phyloP scores from a whole-genome alignment of 192 early-diverging fungal genomes.

The Coemansia sp. region DNA sequence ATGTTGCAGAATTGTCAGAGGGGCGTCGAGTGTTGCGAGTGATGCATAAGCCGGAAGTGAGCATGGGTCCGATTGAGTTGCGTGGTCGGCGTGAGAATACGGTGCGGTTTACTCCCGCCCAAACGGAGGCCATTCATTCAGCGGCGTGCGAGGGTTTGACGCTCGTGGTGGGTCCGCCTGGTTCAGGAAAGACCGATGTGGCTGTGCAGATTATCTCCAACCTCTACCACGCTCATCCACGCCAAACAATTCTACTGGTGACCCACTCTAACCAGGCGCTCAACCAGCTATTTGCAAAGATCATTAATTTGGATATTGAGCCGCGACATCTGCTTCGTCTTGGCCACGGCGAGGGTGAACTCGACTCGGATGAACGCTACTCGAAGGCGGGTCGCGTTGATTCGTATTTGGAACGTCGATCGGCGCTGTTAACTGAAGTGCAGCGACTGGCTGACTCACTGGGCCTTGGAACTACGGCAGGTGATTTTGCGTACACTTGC shows the following conservation, averaged over 20 bases:
- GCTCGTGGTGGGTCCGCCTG: conserved; percentile 95
- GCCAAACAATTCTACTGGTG: conserved; percentile 87
- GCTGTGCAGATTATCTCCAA: conserved; percentile 97
- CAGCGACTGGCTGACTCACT: conserved; percentile 74
- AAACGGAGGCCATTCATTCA: conserved; percentile 85
- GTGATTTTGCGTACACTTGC: conserved; percentile 88
- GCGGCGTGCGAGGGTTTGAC: conserved; percentile 86
- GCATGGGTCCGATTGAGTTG: conserved; percentile 76
- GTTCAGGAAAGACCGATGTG: conserved; percentile 97
- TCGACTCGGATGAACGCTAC: conserved; percentile 78
- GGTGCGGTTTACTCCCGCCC: conserved; percentile 81
- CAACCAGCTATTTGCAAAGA: conserved; percentile 98
- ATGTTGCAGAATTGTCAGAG: not conserved
- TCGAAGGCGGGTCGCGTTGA: conserved; percentile 93
- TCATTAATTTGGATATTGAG: conserved; percentile 88
- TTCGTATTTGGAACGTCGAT: conserved; percentile 84
- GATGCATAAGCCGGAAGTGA: conserved; percentile 60
- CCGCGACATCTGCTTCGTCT: conserved; percentile 90
- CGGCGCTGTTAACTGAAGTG: conserved; percentile 71
- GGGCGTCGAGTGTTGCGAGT: conserved; percentile 49
- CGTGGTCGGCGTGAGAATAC: conserved; percentile 67
- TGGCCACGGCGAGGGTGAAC: conserved; percentile 91
- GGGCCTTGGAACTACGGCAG: conserved; percentile 55
- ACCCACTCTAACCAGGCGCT: conserved; percentile 99
- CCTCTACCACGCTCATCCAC: conserved; percentile 87